Evolutionary conservation across 2,329 filamentous ascomycete genomes (phyloP).

Genomic region (Apiospora marii): DNA sequence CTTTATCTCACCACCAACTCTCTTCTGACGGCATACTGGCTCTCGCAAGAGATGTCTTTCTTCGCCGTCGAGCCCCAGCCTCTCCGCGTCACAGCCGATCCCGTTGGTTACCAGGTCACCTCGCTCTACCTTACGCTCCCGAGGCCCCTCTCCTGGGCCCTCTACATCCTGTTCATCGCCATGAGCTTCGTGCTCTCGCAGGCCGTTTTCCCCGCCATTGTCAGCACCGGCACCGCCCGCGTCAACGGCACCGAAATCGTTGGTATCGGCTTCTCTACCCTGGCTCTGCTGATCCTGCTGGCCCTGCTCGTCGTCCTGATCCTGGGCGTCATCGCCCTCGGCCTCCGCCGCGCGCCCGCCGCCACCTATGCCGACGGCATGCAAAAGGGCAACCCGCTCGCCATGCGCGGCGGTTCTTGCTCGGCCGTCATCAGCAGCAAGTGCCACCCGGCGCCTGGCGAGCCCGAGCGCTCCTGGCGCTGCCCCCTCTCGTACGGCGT

Average conservation of each 20-base stretch:
- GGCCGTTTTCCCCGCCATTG: conserved; percentile 48
- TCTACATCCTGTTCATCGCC: conserved; percentile 52
- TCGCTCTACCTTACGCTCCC: conserved; percentile 61
- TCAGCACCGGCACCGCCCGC: conserved; percentile 28
- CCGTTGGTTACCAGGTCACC: conserved; percentile 53
- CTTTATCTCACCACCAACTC: conserved; percentile 58
- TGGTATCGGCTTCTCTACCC: conserved; percentile 52
- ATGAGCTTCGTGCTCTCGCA: conserved; percentile 57
- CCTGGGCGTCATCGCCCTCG: conserved; percentile 47
- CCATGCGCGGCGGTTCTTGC: conserved; percentile 55
- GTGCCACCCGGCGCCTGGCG: conserved; percentile 50
- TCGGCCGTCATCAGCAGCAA: conserved; percentile 60
- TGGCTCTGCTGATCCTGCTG: conserved; percentile 52
- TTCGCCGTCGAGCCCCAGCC: conserved; percentile 47
- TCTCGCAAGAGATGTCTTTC: conserved; percentile 58
- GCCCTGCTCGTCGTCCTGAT: conserved; percentile 48
- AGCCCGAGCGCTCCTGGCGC: conserved; percentile 42
- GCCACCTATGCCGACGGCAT: conserved; percentile 44
- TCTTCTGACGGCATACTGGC: conserved; percentile 55
- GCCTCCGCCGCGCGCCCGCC: conserved; percentile 49
- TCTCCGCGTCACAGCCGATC: conserved; percentile 55
- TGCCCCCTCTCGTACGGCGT: conserved; percentile 55
- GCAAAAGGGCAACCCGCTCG: conserved; percentile 56
- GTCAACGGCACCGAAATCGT: conserved; percentile 31
- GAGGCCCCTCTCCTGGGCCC: conserved; percentile 52